A percentile compares a stretch with the other conserved stretches of the same genome.
These are phyloP conservation scores for Neurospora discreta DNA, from an alignment of 495 filamentous ascomycete species.

Conservation along the genomic window DNA sequence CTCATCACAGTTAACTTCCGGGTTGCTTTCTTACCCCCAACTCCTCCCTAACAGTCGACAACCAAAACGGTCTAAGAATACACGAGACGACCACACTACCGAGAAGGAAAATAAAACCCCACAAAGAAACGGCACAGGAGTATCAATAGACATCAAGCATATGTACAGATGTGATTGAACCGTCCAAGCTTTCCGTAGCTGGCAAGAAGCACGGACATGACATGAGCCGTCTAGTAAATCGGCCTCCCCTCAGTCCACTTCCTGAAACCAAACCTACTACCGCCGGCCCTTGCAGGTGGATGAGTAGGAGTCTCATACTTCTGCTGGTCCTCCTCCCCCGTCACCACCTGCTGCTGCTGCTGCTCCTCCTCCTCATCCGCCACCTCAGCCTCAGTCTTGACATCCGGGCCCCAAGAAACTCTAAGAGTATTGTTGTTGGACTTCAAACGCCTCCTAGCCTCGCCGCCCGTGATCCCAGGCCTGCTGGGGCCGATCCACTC, in stretches of 20 bases:
- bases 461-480: conserved; percentile 17
- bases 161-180: neutral
- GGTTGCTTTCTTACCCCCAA: neutral
- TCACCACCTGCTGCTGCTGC: neutral
- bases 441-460: conserved; percentile 34
- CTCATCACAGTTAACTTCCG: neutral
- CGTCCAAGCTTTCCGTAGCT: neutral
- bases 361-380: conserved; percentile 1
- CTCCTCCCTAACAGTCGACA: neutral
- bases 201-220: neutral
- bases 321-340: neutral
- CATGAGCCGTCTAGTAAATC: neutral
- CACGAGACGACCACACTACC: neutral
- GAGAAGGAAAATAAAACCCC: too few species aligned
- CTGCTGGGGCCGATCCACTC: conserved; percentile 79
- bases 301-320: neutral
- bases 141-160: neutral
- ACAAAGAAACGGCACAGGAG: too few species aligned
- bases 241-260: neutral
- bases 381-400: conserved; percentile 12
- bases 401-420: conserved; percentile 33
- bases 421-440: conserved; percentile 25
- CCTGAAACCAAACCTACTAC: neutral
- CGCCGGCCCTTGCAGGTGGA: neutral
- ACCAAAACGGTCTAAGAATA: neutral